Base-by-base conservation (phyloP, 768 basidiomycete genomes). In the Tephrocybe sp. region DNA sequence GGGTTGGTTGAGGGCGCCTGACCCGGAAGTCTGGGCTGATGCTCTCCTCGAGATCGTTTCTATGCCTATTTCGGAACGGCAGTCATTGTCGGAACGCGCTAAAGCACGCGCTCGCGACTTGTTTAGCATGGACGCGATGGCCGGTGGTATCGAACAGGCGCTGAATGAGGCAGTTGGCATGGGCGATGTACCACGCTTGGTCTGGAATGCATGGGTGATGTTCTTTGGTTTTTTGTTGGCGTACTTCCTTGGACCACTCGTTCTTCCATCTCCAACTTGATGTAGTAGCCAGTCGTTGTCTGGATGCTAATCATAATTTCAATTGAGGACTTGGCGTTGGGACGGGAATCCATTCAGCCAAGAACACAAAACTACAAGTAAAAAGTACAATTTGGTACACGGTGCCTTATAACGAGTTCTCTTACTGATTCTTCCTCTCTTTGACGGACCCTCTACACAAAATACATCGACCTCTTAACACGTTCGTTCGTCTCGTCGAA, bases 91-190 rank as follows among this genome's bases (percentile, higher is more conserved):
- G 1, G 62, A 59, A 23, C 72, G 83, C 2, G 87, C 87, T 0
- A 79, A 74, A 55, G 58, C 65, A 36, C 71, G 94, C 8, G 91
- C 90, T 13, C 69, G 70, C 45, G 69, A 71, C 19, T 59, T 78
- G 36, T 97, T 97, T 63, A 82, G 86, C 13, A 83, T 91, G 76
- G 81, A 86, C 6, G 80, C 84, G 18, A 88, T 91, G 86, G 77
- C 81, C 1, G 65, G 66, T 19, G 72, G 75, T 8, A 56, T 92
- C 19, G 86, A 90, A 57, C 60, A 50, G 1, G 75, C 79, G 1
- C 60, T 93, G 46, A 39, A 60, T 24, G 71, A 82, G 53, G 84
- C 85, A 1, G 78, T 73, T 4, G 68, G 50, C 18, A 75, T 84
- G 78, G 91, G 86, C 3, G 49, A 53, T 21, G 27, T 46, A 13